A percentile compares a stretch with the other conserved stretches of the same genome.
Conservation (phyloP, 163 green algal species). For the Prototheca cutis region DNA sequence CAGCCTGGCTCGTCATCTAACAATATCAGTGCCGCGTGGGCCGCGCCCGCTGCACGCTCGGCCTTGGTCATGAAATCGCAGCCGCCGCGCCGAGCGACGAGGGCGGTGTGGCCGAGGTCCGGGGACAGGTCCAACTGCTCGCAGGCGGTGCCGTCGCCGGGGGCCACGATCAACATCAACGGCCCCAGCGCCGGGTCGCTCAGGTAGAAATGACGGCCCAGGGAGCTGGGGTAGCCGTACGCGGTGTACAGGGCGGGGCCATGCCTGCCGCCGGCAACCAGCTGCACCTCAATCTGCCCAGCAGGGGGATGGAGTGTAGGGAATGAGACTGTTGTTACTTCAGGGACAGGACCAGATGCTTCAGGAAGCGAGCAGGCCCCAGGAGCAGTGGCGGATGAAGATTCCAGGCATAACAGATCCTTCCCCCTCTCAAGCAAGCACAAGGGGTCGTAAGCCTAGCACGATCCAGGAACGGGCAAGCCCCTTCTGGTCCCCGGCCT, state of each 20-base stretch:
- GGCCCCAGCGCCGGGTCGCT: not conserved
- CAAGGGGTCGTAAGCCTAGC: no score
- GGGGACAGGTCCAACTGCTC: slow-evolving; percentile 7
- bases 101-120: slow-evolving; percentile 24
- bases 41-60: slow-evolving; percentile 26
- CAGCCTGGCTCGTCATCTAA: slow-evolving; percentile 35
- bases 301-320: not conserved
- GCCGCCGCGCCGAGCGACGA: slow-evolving; percentile 51
- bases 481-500: no score
- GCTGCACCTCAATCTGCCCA: slow-evolving; percentile 2
- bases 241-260: no score
- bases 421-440: no score
- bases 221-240: slow-evolving; percentile 20
- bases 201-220: slow-evolving; percentile 14
- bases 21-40: slow-evolving; percentile 45
- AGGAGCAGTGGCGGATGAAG: no score
- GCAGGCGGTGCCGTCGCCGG: slow-evolving; percentile 13
- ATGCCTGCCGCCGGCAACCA: not conserved
- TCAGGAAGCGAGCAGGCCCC: no score
- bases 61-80: slow-evolving; percentile 67
- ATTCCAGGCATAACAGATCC: no score
- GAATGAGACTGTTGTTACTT: no score
- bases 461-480: no score
- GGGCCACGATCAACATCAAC: slow-evolving; percentile 7
- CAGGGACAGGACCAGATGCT: no score